Evolutionary conservation across 805 yeast genomes (phyloP), one percentile per base, ranked within the genome.

Genomic region (Vanderwaltozyma verrucispora): DNA sequence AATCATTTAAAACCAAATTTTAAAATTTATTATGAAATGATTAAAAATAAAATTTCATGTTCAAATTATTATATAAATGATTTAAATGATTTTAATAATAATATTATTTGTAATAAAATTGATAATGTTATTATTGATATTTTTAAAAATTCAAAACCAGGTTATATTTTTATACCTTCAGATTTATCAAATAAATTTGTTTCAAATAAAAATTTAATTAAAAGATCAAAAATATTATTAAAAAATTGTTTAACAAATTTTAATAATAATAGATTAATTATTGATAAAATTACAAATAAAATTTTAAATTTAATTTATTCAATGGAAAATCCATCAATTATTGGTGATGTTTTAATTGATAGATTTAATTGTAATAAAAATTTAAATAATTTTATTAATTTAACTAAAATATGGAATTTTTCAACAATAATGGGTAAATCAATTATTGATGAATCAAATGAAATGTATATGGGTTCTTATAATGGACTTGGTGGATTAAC

Each of bases 151-250:
- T 75, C 79, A 28, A 75, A 78, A 54, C 96, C 96, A 0, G 96
- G 94, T 13, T 87, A 81, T 51, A 55, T 87, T 34, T 84, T 75
- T 54, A 56, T 88, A 33, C 96, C 96, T 2, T 63, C 72, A 30
- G 88, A 87, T 54, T 56, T 83, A 46, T 72, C 75, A 9, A 74
- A 76, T 29, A 47, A 42, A 42, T 27, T 47, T 21, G 59, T 57
- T 5, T 33, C 42, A 28, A 31, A 39, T 12, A 38, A 26, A 20
- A 51, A 52, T 35, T 40, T 55, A 24, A 14, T 46, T 11, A 23
- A 28, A 4, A 40, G 11, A 17, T 52, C 56, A 28, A 32, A 26
- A 8, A 46, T 54, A 30, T 32, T 32, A 17, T 23, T 48, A 23
- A 31, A 36, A 7, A 35, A 35, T n/a, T 44, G 44, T 14, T 18